A percentile compares a stretch with the other conserved stretches of the same genome.
These are phyloP conservation scores for Paraconiothyrium brasiliense DNA, from an alignment of 2,329 filamentous ascomycete species.

Conservation along the genomic window DNA sequence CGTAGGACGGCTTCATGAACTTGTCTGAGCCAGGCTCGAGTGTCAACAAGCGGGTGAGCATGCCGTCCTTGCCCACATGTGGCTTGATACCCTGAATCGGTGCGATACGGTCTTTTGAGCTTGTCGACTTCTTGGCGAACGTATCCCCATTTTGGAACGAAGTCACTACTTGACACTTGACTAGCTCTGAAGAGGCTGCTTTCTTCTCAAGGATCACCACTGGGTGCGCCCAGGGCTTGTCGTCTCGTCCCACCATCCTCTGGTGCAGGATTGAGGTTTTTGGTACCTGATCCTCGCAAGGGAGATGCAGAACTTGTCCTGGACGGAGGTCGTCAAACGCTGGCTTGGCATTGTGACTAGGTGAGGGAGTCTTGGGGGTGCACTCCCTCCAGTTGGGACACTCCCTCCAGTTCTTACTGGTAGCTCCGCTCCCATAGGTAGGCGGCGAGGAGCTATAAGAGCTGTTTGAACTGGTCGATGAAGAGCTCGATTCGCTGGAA, in stretches of 20 bases:
- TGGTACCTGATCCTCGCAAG: neutral
- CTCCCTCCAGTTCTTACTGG: neutral
- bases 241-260: neutral
- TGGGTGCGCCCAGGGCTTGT: conserved; percentile 13
- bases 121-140: neutral
- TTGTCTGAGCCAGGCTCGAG: conserved; percentile 21
- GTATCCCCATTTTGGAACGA: conserved; percentile 7
- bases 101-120: neutral
- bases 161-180: conserved; percentile 7
- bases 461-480: neutral
- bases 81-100: neutral
- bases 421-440: no score
- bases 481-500: neutral
- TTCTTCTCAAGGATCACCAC: conserved; percentile 12
- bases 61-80: conserved; percentile 4
- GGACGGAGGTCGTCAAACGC: neutral
- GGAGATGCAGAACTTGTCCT: conserved; percentile 13
- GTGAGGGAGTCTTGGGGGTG: neutral
- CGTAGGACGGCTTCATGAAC: conserved; percentile 29
- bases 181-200: neutral
- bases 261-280: neutral
- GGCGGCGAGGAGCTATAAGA: neutral
- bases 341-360: neutral
- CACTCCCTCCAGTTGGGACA: neutral
- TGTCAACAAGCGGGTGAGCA: conserved; percentile 13